phyloP scores from a whole-genome alignment of 352 stramenopile species.

The Phytopythium delawarense region DNA sequence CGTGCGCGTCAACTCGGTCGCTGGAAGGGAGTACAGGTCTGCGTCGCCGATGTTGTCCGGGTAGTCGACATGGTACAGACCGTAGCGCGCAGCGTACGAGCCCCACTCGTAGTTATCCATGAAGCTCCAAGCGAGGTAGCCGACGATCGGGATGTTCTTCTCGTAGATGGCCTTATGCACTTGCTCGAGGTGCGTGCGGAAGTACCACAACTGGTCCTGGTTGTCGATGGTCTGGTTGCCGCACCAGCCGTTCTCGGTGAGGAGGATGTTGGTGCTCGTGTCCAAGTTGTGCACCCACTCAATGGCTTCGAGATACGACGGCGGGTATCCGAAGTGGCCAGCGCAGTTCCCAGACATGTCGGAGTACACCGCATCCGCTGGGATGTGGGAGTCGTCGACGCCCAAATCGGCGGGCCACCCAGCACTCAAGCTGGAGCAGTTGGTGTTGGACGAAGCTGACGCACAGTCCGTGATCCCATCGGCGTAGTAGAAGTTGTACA shows the following conservation, averaged over 20 bases:
- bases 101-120: slow-evolving; percentile 29
- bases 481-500: slow-evolving; percentile 93
- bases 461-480: slow-evolving; percentile 48
- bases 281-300: slow-evolving; percentile 43
- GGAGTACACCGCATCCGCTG: slow-evolving; percentile 16
- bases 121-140: slow-evolving; percentile 89
- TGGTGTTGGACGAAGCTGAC: slow-evolving; percentile 26
- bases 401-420: slow-evolving; percentile 42
- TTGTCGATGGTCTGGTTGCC: slow-evolving; percentile 54
- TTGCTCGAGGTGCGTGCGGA: slow-evolving; percentile 38
- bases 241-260: slow-evolving; percentile 70
- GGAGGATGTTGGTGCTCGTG: slow-evolving; percentile 30
- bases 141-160: slow-evolving; percentile 58
- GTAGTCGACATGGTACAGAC: slow-evolving; percentile 61
- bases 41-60: slow-evolving; percentile 28
- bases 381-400: slow-evolving; percentile 47
- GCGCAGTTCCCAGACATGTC: slow-evolving; percentile 7
- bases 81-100: slow-evolving; percentile 39
- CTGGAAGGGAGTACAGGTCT: slow-evolving; percentile 16
- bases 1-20: slow-evolving; percentile 31
- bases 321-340: slow-evolving; percentile 35
- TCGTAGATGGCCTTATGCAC: slow-evolving; percentile 45
- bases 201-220: slow-evolving; percentile 57
- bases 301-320: slow-evolving; percentile 44
- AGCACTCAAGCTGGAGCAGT: slow-evolving; percentile 23